Conservation (phyloP, 352 stramenopile species). For the Phytophthora constricta region DNA sequence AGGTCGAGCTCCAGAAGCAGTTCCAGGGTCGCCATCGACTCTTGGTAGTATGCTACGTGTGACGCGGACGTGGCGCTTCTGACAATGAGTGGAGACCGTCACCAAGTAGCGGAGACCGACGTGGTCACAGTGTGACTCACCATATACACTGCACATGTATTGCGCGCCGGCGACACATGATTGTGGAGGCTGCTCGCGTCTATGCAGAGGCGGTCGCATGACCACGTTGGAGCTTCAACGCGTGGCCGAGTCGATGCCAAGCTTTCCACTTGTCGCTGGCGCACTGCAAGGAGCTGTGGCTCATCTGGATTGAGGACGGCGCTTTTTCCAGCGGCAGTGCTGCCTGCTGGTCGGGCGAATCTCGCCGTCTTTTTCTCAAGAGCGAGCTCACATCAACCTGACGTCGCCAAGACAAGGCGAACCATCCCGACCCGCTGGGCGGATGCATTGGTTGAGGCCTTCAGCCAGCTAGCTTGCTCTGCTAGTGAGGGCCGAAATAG, state of each 20-base stretch:
- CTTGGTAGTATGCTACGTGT: background rate
- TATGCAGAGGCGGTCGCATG: background rate
- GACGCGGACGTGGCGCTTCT: background rate
- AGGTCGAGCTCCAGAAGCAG: slow-evolving; percentile 11
- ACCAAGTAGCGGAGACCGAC: background rate
- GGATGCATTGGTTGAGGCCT: no score
- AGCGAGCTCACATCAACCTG: no score
- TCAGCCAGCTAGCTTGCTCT: no score
- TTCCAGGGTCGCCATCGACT: slow-evolving; percentile 18
- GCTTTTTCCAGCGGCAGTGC: background rate
- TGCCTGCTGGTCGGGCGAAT: background rate
- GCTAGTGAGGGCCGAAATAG: no score
- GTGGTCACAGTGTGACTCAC: no score
- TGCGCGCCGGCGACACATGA: background rate
- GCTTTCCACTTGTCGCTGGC: background rate
- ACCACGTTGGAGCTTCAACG: background rate
- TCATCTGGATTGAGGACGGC: background rate
- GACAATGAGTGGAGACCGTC: background rate
- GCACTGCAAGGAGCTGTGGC: no score
- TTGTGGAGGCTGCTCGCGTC: no score
- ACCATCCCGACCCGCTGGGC: no score
- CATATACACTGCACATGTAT: no score
- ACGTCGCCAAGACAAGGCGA: no score
- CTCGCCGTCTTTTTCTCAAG: no score
- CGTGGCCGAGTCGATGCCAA: background rate